These are phyloP conservation scores for Olyra latifolia DNA, from an alignment of 176 grass and related monocot species.

Conservation along the genomic window DNA sequence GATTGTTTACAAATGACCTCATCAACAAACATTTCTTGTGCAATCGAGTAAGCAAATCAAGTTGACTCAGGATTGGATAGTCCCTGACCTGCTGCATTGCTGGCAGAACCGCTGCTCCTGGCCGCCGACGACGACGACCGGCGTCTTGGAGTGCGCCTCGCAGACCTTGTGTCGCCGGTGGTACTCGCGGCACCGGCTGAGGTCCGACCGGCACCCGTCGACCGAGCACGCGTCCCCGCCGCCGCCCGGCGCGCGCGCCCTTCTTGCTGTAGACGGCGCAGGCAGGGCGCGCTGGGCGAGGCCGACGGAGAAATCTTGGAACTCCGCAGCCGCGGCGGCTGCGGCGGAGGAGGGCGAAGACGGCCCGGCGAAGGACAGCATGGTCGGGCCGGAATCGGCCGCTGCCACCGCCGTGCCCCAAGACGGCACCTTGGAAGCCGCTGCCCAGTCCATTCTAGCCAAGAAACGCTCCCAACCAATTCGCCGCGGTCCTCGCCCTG, in stretches of 20 bases:
- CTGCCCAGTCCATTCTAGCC: constrained; percentile 60
- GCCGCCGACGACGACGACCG: constrained; percentile 66
- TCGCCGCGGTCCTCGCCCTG: not conserved
- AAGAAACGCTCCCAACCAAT: not conserved
- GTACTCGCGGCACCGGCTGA: constrained; percentile 78
- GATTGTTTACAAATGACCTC: constrained; percentile 39
- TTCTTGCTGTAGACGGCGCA: constrained; percentile 14
- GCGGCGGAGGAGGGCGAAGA: not conserved
- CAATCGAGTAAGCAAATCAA: not conserved
- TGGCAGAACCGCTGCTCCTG: constrained; percentile 85
- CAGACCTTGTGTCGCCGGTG: constrained; percentile 88
- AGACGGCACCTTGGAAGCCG: constrained; percentile 36
- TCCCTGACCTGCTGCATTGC: constrained; percentile 85
- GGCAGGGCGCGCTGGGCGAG: constrained; percentile 34
- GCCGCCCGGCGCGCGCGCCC: constrained; percentile 24
- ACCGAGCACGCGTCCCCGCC: constrained; percentile 48
- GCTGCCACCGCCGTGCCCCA: constrained; percentile 48
- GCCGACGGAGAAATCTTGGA: constrained; percentile 48
- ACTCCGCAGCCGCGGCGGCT: not conserved
- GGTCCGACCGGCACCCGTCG: constrained; percentile 73
- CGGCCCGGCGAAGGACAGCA: constrained; percentile 35
- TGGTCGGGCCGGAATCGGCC: constrained; percentile 29
- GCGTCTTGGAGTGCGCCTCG: constrained; percentile 85
- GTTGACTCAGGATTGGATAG: not conserved
- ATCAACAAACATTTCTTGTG: not conserved